Base-by-base conservation (phyloP, 2,329 filamentous ascomycete genomes). In the Scopulariopsis brevicaulis region DNA sequence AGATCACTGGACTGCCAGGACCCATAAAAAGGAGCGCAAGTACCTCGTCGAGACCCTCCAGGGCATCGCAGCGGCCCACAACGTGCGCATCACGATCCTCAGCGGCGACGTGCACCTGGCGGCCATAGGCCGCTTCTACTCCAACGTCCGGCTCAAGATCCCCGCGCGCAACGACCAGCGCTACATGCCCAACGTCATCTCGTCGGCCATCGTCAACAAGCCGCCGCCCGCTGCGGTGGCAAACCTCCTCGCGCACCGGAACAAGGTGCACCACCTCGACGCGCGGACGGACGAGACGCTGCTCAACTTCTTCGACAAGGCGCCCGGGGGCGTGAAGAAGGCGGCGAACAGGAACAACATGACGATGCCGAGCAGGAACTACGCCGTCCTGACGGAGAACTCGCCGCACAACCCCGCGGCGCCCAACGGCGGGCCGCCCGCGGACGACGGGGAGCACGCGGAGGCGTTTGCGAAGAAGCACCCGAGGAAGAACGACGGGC, bases 171-270 rank as follows among this genome's bases (percentile, higher is more conserved):
- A 86, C 60, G 94, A 99, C 70, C 88, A 90, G 68, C 84, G 94
- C 58, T 97, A 97, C 71, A 97, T 99, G 84, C 87, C 86, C 55
- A 99, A 99, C 67, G 81, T 99, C 22, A 81, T 97, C 57, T 96
- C 91, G 6, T 96, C 92, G 1, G 92, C 92, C 35, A 97, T 99
- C 66, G 92, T 95, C 63, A 96, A 99, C 46, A 50, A 50, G 20
- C 94, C 94, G 2, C 90, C 92, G 15, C 90, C 93, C 1, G 84
- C 87, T 69, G 92, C 74, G 64, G 87, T 99, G 67, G 91, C 91
- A 12, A 96, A 99, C 70, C 82, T 96, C 54, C 80, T 99, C 57
- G 93, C 96, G 59, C 86, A 87, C 67, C 82, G 94, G 60, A 97
- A 97, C 77, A 96, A 85, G 73, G 82, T 87, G 55, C 85, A 88